These are phyloP conservation scores for Drechslerella coelobrocha DNA, from an alignment of 2,329 filamentous ascomycete species.

Conservation along the genomic window DNA sequence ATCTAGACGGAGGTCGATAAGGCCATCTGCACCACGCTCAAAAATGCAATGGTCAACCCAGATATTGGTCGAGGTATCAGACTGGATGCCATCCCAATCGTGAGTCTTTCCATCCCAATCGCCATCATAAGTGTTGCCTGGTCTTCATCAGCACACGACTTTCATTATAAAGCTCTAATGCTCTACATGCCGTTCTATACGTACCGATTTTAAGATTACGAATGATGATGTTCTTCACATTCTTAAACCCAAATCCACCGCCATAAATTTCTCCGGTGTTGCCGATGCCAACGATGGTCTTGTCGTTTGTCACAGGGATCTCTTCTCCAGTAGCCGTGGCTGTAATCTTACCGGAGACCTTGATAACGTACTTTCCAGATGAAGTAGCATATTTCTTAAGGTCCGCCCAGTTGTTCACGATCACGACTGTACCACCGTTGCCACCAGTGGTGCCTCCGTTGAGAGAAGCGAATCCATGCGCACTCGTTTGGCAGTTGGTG, in stretches of 20 bases:
- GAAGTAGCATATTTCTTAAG: conserved; percentile 42
- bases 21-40: conserved; percentile 52
- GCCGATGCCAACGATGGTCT: conserved; percentile 50
- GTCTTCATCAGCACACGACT: conserved; percentile 1
- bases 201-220: conserved; percentile 52
- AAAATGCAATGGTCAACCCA: conserved; percentile 54
- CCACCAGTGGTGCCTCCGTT: conserved; percentile 42
- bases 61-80: conserved; percentile 52
- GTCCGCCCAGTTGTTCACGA: conserved; percentile 43
- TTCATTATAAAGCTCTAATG: neutral
- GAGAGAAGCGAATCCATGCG: conserved; percentile 32
- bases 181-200: neutral
- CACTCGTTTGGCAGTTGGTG: conserved; percentile 28
- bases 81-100: conserved; percentile 54
- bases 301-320: conserved; percentile 34
- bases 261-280: conserved; percentile 50
- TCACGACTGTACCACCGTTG: conserved; percentile 40
- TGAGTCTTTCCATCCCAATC: conserved; percentile 41
- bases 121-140: conserved; percentile 52
- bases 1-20: conserved; percentile 54
- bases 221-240: conserved; percentile 53
- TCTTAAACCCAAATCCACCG: conserved; percentile 52
- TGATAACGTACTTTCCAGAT: conserved; percentile 43
- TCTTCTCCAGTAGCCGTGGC: conserved; percentile 34
- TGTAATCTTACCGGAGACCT: conserved; percentile 39